These are phyloP conservation scores for Sungouiella thailandica DNA, from an alignment of 805 yeast genomes.

Conservation along the genomic window DNA sequence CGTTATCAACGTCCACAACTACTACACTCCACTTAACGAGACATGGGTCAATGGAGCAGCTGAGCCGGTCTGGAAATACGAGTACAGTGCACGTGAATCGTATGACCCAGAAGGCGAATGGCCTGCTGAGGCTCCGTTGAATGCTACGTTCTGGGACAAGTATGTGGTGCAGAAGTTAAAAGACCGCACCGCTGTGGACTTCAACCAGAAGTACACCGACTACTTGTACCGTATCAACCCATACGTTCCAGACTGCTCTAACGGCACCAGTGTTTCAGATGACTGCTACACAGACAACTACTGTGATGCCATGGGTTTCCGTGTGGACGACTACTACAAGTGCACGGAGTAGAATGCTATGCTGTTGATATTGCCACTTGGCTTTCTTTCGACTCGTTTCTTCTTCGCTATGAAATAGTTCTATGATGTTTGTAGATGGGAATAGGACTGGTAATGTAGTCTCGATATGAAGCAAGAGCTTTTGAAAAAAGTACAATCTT, in stretches of 20 bases:
- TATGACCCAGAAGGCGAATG: constrained; percentile 49
- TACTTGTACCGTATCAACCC: constrained; percentile 54
- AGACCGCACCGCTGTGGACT: constrained; percentile 29
- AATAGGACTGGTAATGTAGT: no score
- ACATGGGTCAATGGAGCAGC: constrained; percentile 48
- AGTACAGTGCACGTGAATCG: constrained; percentile 59
- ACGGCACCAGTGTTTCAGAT: constrained; percentile 7
- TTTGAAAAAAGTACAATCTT: no score
- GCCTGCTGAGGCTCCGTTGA: constrained; percentile 57
- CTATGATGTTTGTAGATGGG: not conserved
- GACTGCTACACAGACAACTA: constrained; percentile 13
- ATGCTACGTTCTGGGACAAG: constrained; percentile 64
- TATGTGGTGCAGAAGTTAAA: constrained; percentile 44
- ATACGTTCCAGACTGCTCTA: constrained; percentile 34
- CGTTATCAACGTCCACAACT: constrained; percentile 55
- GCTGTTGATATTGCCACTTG: not conserved
- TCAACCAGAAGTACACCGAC: constrained; percentile 47
- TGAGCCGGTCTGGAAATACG: constrained; percentile 60
- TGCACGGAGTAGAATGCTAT: constrained; percentile 3
- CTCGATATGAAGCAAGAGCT: no score
- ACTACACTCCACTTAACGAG: constrained; percentile 54
- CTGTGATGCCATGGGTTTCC: constrained; percentile 14
- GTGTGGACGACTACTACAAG: constrained; percentile 10
- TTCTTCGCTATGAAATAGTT: not conserved
- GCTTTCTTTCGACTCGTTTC: not conserved